Conservation (phyloP, 352 stramenopile species). For the Phytophthora pseudosyringae region DNA sequence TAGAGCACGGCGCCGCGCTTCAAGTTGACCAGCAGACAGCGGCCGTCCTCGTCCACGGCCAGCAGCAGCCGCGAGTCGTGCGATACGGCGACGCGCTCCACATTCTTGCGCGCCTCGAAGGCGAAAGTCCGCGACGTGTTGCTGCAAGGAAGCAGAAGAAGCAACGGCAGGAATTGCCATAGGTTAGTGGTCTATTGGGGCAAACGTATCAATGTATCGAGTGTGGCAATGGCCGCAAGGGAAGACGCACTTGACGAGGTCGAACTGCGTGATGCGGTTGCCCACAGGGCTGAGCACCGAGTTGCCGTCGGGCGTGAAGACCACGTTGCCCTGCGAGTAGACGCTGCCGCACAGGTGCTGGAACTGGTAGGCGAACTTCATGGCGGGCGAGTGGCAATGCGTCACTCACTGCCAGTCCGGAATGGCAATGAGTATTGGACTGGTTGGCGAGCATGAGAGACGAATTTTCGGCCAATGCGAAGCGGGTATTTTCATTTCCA, state of each 20-base stretch:
- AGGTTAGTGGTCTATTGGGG: conserved; percentile 2
- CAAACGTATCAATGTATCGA: conserved; percentile 3
- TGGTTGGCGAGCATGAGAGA: conserved; percentile 41
- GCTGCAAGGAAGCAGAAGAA: conserved; percentile 46
- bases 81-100: conserved; percentile 87
- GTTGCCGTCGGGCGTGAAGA: conserved; percentile 94
- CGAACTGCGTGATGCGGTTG: conserved; percentile 95
- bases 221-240: not conserved
- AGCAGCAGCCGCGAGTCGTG: conserved; percentile 90
- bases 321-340: conserved; percentile 93
- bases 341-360: conserved; percentile 94
- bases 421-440: conserved; percentile 33
- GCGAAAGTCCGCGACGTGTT: conserved; percentile 90
- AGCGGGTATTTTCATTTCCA: conserved; percentile 7
- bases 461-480: conserved; percentile 44
- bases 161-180: not conserved
- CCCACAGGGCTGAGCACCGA: conserved; percentile 92
- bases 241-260: conserved; percentile 89
- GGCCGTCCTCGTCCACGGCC: conserved; percentile 91
- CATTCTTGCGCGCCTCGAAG: conserved; percentile 93
- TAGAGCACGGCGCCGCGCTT: conserved; percentile 91
- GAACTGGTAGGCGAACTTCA: conserved; percentile 94
- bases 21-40: conserved; percentile 92
- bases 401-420: not conserved
- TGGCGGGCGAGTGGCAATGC: conserved; percentile 26